Conservation (phyloP, 1,284 basidiomycete species). For the Trametes sp. region DNA sequence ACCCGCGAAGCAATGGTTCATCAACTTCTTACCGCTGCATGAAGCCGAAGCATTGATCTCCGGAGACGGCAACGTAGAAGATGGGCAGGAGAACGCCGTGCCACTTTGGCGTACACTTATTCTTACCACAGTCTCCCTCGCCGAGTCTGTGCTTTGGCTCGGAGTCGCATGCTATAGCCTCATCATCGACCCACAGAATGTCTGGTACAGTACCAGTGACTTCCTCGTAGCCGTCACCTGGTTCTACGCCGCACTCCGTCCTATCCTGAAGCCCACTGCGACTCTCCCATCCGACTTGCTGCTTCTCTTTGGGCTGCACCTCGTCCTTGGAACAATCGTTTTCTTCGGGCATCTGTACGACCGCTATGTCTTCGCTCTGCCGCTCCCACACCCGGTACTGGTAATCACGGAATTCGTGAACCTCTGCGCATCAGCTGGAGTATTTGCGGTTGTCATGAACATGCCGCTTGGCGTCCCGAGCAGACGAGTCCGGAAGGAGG, state of each 20-base stretch:
- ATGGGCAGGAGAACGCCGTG: constrained; percentile 38
- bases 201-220: constrained; percentile 43
- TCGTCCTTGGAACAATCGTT: constrained; percentile 50
- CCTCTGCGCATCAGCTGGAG: constrained; percentile 46
- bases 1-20: constrained; percentile 48
- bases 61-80: constrained; percentile 32
- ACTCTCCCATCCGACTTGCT: constrained; percentile 65
- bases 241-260: constrained; percentile 61
- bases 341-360: constrained; percentile 60
- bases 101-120: constrained; percentile 65
- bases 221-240: constrained; percentile 59
- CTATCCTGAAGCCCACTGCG: constrained; percentile 47
- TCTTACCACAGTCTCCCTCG: constrained; percentile 57
- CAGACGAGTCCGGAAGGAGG: constrained; percentile 50
- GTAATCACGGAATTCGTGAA: constrained; percentile 50
- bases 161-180: constrained; percentile 53
- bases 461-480: constrained; percentile 71
- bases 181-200: constrained; percentile 36
- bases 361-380: constrained; percentile 46
- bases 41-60: constrained; percentile 63
- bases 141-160: constrained; percentile 60
- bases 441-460: constrained; percentile 55
- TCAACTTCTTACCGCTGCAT: constrained; percentile 58
- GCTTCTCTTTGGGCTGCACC: constrained; percentile 53
- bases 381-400: constrained; percentile 45